Evolutionary conservation across 1,284 basidiomycete genomes (phyloP).

Genomic region (Taiwanofungus camphoratus): DNA sequence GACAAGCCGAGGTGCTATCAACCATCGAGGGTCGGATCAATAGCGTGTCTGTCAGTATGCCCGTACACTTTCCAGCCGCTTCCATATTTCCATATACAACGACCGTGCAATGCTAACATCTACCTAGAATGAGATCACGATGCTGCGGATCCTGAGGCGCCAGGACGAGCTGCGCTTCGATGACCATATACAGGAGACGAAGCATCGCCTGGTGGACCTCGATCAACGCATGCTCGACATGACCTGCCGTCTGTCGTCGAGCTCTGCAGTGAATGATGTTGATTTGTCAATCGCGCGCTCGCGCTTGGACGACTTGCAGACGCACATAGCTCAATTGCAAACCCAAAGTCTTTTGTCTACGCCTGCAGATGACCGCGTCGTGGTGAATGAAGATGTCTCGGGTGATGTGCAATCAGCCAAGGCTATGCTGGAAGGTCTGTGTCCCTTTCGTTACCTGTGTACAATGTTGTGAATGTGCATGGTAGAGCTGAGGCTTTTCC

Average conservation of each 20-base stretch:
- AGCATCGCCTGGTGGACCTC: conserved; percentile 21
- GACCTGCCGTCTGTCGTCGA: conserved; percentile 9
- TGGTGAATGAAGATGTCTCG: conserved; percentile 1
- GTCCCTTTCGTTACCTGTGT: not conserved
- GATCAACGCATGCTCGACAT: conserved; percentile 20
- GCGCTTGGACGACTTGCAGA: conserved; percentile 18
- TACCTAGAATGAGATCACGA: conserved; percentile 18
- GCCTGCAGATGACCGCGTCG: conserved; percentile 8
- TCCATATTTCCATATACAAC: no score
- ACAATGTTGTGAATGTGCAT: not conserved
- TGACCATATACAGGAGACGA: conserved; percentile 19
- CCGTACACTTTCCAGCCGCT: no score
- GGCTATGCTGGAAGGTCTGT: conserved; percentile 17
- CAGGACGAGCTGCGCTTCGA: conserved; percentile 21
- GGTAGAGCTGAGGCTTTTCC: conserved; percentile 30
- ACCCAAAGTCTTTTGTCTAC: no score
- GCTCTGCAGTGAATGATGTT: conserved; percentile 8
- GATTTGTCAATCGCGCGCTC: conserved; percentile 9
- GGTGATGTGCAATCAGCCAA: conserved; percentile 11
- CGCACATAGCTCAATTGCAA: conserved; percentile 11
- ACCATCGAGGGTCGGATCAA: conserved; percentile 10
- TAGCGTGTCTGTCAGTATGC: conserved; percentile 12
- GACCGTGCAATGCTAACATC: not conserved
- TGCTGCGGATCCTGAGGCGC: conserved; percentile 19
- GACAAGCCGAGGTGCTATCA: no score